These are phyloP conservation scores for Metroxylon sagu DNA, from an alignment of 176 grass and related monocot genomes.

Conservation along the genomic window DNA sequence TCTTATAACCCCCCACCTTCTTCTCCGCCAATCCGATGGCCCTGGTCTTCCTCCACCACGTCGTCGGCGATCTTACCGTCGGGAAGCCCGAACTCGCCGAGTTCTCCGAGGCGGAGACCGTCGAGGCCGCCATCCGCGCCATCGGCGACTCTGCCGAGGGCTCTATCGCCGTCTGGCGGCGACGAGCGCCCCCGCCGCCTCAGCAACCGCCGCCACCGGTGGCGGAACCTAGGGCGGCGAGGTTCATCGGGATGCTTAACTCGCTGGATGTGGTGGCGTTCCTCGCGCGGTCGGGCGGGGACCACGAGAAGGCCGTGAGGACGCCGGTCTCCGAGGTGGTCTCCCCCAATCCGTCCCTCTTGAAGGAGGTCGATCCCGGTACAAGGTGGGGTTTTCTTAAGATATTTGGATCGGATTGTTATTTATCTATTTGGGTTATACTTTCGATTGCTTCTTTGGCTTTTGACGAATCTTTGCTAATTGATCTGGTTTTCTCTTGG, in stretches of 20 bases:
- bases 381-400: constrained; percentile 47
- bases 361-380: constrained; percentile 86
- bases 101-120: constrained; percentile 58
- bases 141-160: constrained; percentile 64
- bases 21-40: constrained; percentile 26
- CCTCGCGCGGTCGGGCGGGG: constrained; percentile 37
- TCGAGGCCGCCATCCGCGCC: constrained; percentile 61
- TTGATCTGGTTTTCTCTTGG: no score
- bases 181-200: no score
- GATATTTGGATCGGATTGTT: no score
- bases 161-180: constrained; percentile 53
- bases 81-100: constrained; percentile 68
- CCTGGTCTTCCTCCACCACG: constrained; percentile 80
- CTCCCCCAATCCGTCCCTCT: constrained; percentile 36
- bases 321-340: constrained; percentile 51
- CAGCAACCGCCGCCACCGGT: constrained; percentile 11
- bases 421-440: no score
- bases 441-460: no score
- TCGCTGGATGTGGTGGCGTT: constrained; percentile 76
- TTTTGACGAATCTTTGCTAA: no score
- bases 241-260: constrained; percentile 77
- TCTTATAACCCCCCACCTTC: constrained; percentile 40
- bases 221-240: constrained; percentile 35
- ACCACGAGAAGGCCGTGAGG: constrained; percentile 33
- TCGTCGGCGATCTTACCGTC: constrained; percentile 82